Conservation (phyloP, 78 protist species). For the Emiliania huxleyi region DNA sequence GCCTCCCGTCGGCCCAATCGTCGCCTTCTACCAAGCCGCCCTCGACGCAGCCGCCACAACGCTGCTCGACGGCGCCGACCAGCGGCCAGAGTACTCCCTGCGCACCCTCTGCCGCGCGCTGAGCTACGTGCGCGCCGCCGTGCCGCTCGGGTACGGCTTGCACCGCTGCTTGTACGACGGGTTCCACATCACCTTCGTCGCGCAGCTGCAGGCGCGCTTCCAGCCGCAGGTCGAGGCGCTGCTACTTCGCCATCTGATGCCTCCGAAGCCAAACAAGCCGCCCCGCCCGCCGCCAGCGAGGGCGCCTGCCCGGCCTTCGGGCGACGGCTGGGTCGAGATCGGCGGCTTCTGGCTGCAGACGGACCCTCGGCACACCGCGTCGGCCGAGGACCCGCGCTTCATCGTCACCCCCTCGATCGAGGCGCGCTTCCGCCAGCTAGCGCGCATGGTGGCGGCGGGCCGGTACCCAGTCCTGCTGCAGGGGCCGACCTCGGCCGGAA, state of each 20-base stretch:
- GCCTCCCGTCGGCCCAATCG: background rate
- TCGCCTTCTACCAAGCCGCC: background rate
- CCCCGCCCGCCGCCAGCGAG: background rate
- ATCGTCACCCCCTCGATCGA: conserved; percentile 69
- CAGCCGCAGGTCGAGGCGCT: background rate
- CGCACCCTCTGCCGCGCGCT: conserved; percentile 93
- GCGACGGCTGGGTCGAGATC: conserved; percentile 22
- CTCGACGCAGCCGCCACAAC: background rate
- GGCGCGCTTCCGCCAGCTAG: conserved; percentile 66
- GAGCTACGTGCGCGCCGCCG: conserved; percentile 35
- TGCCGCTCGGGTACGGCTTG: conserved; percentile 69
- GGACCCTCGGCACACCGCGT: background rate
- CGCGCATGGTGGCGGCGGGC: conserved; percentile 74
- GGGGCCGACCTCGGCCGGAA: conserved; percentile 80
- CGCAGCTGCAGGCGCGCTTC: conserved; percentile 66
- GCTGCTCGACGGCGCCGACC: conserved; percentile 64
- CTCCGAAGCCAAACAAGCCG: background rate
- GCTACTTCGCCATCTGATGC: background rate
- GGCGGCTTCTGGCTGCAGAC: conserved; percentile 27
- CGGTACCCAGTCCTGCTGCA: conserved; percentile 87
- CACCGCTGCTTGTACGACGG: conserved; percentile 82
- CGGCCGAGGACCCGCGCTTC: background rate
- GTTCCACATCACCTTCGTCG: conserved; percentile 75
- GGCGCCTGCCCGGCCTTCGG: background rate
- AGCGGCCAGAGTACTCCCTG: conserved; percentile 88